Conservation (phyloP, 495 filamentous ascomycete genomes). For the Aspergillus homomorphus region DNA sequence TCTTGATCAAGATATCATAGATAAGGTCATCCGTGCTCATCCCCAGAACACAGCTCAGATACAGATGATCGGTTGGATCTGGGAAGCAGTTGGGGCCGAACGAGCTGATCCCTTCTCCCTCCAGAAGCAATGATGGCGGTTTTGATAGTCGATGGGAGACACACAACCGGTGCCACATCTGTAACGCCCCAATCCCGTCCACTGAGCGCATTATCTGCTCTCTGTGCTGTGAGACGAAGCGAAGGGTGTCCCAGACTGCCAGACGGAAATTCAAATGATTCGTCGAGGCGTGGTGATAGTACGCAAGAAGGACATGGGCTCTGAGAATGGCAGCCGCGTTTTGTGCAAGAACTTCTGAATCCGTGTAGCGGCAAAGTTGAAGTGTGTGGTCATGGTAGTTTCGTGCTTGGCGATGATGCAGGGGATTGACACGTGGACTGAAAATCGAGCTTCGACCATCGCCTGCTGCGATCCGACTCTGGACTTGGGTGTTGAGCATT, state of each 20-base stretch:
- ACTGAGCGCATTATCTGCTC: not conserved
- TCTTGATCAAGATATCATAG: constrained; percentile 21
- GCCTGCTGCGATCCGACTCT: constrained; percentile 2
- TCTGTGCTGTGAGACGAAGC: constrained; percentile 8
- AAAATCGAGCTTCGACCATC: constrained; percentile 9
- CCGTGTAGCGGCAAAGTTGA: not conserved
- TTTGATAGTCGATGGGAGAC: constrained; percentile 17
- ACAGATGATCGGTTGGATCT: constrained; percentile 14
- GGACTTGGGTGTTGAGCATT: constrained; percentile 17
- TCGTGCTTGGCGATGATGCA: constrained; percentile 8
- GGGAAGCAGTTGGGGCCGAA: constrained; percentile 15
- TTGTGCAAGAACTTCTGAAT: not conserved
- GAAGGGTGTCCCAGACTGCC: constrained; percentile 15
- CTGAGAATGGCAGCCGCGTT: constrained; percentile 1
- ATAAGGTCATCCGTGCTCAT: constrained; percentile 19
- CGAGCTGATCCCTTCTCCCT: constrained; percentile 17
- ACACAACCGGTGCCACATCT: constrained; percentile 23
- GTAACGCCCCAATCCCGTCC: constrained; percentile 6
- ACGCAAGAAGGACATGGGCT: constrained; percentile 12
- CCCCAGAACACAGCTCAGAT: constrained; percentile 13
- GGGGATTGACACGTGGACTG: constrained; percentile 11
- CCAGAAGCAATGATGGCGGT: constrained; percentile 16
- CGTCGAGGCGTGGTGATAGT: constrained; percentile 21
- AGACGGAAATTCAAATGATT: constrained; percentile 14
- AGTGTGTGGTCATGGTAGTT: constrained; percentile 10